A percentile compares a stretch with the other conserved stretches of the same genome.
phyloP scores from a whole-genome alignment of 2,329 filamentous ascomycete genomes.

The Tricladium varicosporioides region DNA sequence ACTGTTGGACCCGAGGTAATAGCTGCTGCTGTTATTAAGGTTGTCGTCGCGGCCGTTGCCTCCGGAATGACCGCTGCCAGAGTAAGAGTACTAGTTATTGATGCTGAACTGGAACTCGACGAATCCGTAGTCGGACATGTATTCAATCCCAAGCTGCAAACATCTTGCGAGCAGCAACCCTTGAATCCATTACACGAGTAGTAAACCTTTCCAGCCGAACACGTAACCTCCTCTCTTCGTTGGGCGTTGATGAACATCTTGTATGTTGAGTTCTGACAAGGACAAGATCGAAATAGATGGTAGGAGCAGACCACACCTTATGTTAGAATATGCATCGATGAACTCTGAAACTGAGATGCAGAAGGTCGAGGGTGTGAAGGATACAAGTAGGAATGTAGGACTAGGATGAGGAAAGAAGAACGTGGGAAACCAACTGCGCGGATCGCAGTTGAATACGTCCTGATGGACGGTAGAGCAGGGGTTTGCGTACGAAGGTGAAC shows the following conservation, averaged over 20 bases:
- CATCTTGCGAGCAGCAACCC: conserved; percentile 46
- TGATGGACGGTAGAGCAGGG: not conserved
- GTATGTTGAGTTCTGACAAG: conserved; percentile 1
- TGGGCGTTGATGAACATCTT: conserved; percentile 3
- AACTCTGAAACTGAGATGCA: conserved; percentile 1
- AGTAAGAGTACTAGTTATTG: conserved; percentile 4
- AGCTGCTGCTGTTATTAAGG: not conserved
- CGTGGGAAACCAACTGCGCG: conserved; percentile 11
- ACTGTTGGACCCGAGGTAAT: not conserved
- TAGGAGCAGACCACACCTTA: not conserved
- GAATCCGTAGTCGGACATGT: conserved; percentile 32
- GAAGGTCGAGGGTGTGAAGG: not conserved
- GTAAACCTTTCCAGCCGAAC: conserved; percentile 29
- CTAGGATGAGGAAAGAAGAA: conserved; percentile 3
- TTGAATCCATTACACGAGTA: conserved; percentile 42
- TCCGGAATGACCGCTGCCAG: conserved; percentile 1
- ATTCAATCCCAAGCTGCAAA: conserved; percentile 36
- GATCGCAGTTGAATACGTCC: not conserved
- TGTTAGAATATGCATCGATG: conserved; percentile 7
- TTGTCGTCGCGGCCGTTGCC: not conserved
- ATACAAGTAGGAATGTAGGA: conserved; percentile 8
- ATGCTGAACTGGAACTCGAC: conserved; percentile 2
- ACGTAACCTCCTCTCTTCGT: not conserved
- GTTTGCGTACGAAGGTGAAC: not conserved
- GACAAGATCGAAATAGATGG: not conserved